Base-by-base conservation (phyloP, 345 rosid species). In the Reutealis trisperma region DNA sequence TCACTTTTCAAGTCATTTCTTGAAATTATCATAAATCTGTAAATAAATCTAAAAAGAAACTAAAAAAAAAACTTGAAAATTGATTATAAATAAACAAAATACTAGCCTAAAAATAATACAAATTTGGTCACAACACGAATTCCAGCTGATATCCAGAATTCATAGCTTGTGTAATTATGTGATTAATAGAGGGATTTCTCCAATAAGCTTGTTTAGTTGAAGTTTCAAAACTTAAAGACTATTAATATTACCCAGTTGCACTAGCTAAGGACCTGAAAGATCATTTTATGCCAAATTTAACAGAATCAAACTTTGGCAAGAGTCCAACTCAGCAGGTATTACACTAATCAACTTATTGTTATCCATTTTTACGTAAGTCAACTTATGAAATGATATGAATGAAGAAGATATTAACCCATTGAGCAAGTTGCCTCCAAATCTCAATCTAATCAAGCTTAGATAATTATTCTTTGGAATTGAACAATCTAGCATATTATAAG, bases 331-430 rank as follows among this genome's bases (percentile, higher is more conserved):
- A 7, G 16, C 42, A 54, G 94, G 93, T 76, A 94, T 80, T 37
- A 1, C 24, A 62, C 90, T 84, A 4, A 78, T 73, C 79, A 94
- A 86, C 69, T 22, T 15, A 79, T 94, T 94, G 83, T 88, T 86
- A 7, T n/a, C n/a, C n/a, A n/a, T 90, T 94, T 92, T 93, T 83
- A 94, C 79, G 81, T 91, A 92, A 12, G 73, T 87, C 81, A 93
- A 85, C 0, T 52, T 77, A 54, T 27, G 12, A 37, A 74, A 85
- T 44, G 57, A 70, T 27, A 67, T 77, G 75, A 89, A 75, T 10
- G 70, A 32, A 55, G 86, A 66, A n/a, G 91, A 86, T 58, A 92
- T 68, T 0, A 24, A 0, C 64, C 90, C 95, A 34, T 2, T 49
- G 30, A 90, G 88, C 1, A 0, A 60, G 73, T 92, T 92, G 86